phyloP scores from a whole-genome alignment of 495 filamentous ascomycete species.

The Tuber aestivum region DNA sequence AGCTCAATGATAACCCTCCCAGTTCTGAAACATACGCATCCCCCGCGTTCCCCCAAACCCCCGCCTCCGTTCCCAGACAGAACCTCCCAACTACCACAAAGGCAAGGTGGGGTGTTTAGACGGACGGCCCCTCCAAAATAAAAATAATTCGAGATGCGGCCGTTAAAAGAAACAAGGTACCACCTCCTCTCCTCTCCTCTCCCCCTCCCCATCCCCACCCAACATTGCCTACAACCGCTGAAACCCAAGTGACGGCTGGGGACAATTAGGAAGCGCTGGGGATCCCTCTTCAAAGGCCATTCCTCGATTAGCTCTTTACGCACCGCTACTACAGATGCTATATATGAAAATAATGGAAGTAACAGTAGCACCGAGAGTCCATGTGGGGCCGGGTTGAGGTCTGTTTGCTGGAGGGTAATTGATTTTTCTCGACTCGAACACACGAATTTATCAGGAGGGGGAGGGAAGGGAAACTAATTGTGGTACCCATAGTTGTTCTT shows the following conservation, averaged over 20 bases:
- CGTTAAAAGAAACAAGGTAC: conserved; percentile 26
- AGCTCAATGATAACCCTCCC: neutral
- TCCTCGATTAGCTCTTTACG: conserved; percentile 48
- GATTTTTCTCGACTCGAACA: neutral
- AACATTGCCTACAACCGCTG: neutral
- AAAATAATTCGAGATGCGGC: conserved; percentile 23
- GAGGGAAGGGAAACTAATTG: conserved; percentile 19
- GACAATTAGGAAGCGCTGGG: conserved; percentile 30
- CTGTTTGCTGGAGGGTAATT: conserved; percentile 84
- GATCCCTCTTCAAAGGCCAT: conserved; percentile 28
- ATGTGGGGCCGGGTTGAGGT: conserved; percentile 68
- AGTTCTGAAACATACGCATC: conserved; percentile 7
- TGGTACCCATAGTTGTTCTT: conserved; percentile 59
- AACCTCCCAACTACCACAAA: conserved; percentile 9
- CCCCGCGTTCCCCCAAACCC: conserved; percentile 14
- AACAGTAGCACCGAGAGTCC: conserved; percentile 53
- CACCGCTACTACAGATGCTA: conserved; percentile 51
- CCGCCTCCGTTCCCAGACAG: neutral
- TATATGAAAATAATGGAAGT: neutral
- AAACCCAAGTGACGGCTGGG: neutral
- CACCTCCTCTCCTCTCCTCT: neutral
- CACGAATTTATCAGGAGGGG: neutral
- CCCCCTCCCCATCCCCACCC: neutral
- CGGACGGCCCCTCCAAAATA: conserved; percentile 5
- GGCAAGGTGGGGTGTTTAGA: conserved; percentile 14